These are phyloP conservation scores for Calonectria naviculata DNA, from an alignment of 2,329 filamentous ascomycete species.

Conservation along the genomic window DNA sequence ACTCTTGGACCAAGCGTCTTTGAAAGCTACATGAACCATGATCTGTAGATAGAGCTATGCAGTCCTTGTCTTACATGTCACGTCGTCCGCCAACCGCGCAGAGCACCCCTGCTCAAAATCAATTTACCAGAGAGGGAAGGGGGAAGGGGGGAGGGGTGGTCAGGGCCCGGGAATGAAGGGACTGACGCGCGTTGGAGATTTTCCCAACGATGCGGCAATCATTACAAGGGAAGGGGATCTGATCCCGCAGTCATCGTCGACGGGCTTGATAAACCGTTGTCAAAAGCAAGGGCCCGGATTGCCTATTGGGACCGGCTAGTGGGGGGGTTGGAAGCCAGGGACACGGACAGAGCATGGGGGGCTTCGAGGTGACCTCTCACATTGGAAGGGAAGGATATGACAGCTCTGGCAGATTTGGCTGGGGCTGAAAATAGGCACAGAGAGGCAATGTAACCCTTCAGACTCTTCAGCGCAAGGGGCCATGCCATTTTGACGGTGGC, in stretches of 20 bases:
- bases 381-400: neutral
- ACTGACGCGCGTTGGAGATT: conserved; percentile 3
- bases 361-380: conserved; percentile 9
- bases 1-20: conserved; percentile 16
- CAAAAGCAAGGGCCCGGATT: neutral
- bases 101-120: neutral
- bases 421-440: conserved; percentile 8
- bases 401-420: neutral
- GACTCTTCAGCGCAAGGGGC: neutral
- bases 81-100: neutral
- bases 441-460: conserved; percentile 2
- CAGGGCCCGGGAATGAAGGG: neutral
- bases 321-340: neutral
- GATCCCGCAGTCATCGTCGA: neutral
- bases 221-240: conserved; percentile 1
- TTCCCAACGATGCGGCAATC: conserved; percentile 6
- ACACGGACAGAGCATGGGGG: conserved; percentile 2
- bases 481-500: neutral
- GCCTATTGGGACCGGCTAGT: neutral
- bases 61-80: neutral
- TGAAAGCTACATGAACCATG: conserved; percentile 6
- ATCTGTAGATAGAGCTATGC: conserved; percentile 9
- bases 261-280: neutral
- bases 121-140: neutral
- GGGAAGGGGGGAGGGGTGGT: too few species aligned